phyloP scores from a whole-genome alignment of 2,329 filamentous ascomycete species.

The Emydomyces testavorans region DNA sequence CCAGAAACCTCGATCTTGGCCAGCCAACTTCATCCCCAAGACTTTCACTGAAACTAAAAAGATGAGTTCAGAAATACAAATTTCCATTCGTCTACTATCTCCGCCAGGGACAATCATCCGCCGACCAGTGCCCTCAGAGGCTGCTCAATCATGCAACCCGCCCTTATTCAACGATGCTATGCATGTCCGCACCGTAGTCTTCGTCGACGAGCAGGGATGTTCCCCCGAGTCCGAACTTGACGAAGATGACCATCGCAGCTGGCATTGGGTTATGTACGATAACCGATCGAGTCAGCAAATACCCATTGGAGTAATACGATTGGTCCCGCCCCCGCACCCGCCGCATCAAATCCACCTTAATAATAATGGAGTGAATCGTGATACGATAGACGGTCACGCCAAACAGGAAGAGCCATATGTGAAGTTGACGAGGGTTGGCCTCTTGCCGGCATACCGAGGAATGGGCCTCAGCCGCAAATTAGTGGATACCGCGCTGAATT shows the following conservation, averaged over 20 bases:
- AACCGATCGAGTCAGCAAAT: slow-evolving; percentile 33
- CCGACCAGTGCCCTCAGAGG: slow-evolving; percentile 21
- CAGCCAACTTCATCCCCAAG: no score
- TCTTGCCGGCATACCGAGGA: slow-evolving; percentile 54
- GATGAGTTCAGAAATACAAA: neutral
- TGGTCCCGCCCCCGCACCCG: slow-evolving; percentile 69
- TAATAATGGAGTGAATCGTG: slow-evolving; percentile 16
- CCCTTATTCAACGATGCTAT: slow-evolving; percentile 50
- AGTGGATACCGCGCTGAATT: slow-evolving; percentile 56
- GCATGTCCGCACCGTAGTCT: slow-evolving; percentile 46
- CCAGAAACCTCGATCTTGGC: no score
- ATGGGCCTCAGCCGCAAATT: slow-evolving; percentile 50
- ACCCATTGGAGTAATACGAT: slow-evolving; percentile 63
- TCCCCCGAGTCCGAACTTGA: slow-evolving; percentile 63
- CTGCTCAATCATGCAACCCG: slow-evolving; percentile 30
- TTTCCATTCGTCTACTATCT: slow-evolving; percentile 16
- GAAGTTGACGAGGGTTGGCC: slow-evolving; percentile 68
- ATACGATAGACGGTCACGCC: slow-evolving; percentile 16
- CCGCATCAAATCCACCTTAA: slow-evolving; percentile 44
- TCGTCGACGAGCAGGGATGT: slow-evolving; percentile 46
- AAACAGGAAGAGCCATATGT: slow-evolving; percentile 59
- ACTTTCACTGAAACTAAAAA: neutral
- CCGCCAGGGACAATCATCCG: slow-evolving; percentile 20
- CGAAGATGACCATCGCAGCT: slow-evolving; percentile 63
- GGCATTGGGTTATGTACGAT: slow-evolving; percentile 81